Evolutionary conservation across 495 filamentous ascomycete species (phyloP).

Genomic region (Penicillium robsamsonii): DNA sequence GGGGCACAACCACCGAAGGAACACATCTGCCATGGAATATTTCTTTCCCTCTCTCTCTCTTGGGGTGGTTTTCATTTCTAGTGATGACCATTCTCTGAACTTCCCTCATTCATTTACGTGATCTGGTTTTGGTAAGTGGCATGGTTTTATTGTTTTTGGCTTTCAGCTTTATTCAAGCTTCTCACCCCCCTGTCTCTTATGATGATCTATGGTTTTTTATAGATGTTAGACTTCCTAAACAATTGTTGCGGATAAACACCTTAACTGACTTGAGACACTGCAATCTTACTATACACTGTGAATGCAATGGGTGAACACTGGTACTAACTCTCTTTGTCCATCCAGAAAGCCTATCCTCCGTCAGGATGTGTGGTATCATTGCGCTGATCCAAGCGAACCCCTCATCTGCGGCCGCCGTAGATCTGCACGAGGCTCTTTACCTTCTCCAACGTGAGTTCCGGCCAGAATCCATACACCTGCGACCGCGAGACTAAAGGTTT

Average conservation of each 20-base stretch:
- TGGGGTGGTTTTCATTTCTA: conserved; percentile 11
- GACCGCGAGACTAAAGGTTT: conserved; percentile 17
- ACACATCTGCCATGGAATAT: conserved; percentile 12
- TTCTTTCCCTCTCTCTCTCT: conserved; percentile 6
- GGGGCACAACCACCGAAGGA: conserved; percentile 1
- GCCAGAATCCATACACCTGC: conserved; percentile 4
- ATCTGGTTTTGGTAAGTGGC: conserved; percentile 22
- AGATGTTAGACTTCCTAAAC: conserved; percentile 53
- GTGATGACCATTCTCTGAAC: conserved; percentile 14
- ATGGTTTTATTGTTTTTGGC: background rate
- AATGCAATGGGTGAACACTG: conserved; percentile 5
- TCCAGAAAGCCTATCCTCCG: conserved; percentile 17
- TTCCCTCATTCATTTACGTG: conserved; percentile 8
- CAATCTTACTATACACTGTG: conserved; percentile 14
- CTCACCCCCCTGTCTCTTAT: conserved; percentile 26
- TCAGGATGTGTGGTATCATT: conserved; percentile 82
- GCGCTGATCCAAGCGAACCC: conserved; percentile 74
- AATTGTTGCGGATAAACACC: conserved; percentile 45
- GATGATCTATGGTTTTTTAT: conserved; percentile 49
- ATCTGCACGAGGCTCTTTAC: conserved; percentile 87
- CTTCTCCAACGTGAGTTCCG: conserved; percentile 65
- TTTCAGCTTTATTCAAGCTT: conserved; percentile 1
- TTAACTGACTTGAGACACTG: conserved; percentile 34
- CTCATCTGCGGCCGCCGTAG: conserved; percentile 63
- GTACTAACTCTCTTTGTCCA: conserved; percentile 3